Conservation (phyloP, 78 protist genomes). For the Dictyostelium purpureum region DNA sequence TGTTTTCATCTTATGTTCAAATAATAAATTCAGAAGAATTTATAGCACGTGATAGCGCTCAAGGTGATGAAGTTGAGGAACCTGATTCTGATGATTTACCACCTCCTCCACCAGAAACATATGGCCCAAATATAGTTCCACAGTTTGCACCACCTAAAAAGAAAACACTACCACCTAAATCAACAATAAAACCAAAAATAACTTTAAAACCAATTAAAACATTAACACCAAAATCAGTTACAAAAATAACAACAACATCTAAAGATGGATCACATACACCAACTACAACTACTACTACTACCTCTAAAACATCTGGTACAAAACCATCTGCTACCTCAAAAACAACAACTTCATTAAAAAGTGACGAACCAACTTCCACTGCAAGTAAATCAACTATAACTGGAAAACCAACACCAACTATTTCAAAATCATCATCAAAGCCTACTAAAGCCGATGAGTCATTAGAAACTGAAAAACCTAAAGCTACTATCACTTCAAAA, state of each 20-base stretch:
- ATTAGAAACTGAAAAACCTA: too few relatives aligned
- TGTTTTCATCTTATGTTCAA: not conserved
- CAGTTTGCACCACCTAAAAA: too few relatives aligned
- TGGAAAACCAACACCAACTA: not conserved
- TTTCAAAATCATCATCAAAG: not conserved
- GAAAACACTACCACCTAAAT: not conserved
- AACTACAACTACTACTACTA: not conserved
- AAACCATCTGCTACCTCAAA: not conserved
- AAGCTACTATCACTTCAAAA: not conserved
- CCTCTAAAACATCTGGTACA: not conserved
- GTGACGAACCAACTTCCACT: not conserved
- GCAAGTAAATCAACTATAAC: not conserved
- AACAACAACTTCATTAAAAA: not conserved
- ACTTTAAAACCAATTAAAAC: not conserved
- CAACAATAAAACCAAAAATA: not conserved
- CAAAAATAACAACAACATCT: not conserved
- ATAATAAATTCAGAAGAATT: not conserved
- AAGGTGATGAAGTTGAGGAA: not conserved
- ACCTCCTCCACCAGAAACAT: conserved; percentile 14
- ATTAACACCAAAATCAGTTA: not conserved
- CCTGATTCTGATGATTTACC: not conserved
- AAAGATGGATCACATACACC: too few relatives aligned
- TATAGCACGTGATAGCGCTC: not conserved
- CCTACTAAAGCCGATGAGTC: not conserved
- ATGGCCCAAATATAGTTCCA: not conserved